A percentile compares a stretch with the other conserved stretches of the same genome.
Conservation (phyloP, 2,329 filamentous ascomycete species). For the Epichloe bromicola region DNA sequence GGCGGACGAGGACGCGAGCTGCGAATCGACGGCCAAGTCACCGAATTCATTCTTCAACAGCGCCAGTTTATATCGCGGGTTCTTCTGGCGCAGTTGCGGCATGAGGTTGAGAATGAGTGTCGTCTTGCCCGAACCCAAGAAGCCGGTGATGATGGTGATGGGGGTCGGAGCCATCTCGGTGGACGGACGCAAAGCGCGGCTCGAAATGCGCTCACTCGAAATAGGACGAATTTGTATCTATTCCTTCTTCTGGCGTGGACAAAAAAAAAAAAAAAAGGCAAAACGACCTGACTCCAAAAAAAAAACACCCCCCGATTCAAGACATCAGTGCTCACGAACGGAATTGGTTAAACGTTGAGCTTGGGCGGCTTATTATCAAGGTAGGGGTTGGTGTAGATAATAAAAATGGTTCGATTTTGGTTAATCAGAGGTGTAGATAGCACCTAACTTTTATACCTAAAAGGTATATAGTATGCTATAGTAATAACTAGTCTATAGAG, state of each 20-base stretch:
- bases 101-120: slow-evolving; percentile 90
- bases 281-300: too few species aligned
- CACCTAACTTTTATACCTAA: too few species aligned
- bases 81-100: slow-evolving; percentile 68
- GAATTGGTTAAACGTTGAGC: background rate
- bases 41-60: slow-evolving; percentile 98
- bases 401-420: too few species aligned
- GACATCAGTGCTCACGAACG: background rate
- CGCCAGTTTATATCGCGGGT: slow-evolving; percentile 69
- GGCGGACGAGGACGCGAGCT: slow-evolving; percentile 69
- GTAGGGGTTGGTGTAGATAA: too few species aligned
- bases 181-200: background rate
- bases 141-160: slow-evolving; percentile 91
- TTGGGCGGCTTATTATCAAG: background rate
- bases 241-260: background rate
- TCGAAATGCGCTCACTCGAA: too few species aligned
- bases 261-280: background rate
- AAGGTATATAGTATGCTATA: too few species aligned
- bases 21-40: slow-evolving; percentile 83
- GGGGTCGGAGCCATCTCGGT: slow-evolving; percentile 55
- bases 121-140: slow-evolving; percentile 91
- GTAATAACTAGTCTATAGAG: too few species aligned
- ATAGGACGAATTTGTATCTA: background rate
- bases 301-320: background rate
- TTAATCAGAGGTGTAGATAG: too few species aligned